These are phyloP conservation scores for Paulownia fortunei DNA, from an alignment of 257 asterid species.

Conservation along the genomic window DNA sequence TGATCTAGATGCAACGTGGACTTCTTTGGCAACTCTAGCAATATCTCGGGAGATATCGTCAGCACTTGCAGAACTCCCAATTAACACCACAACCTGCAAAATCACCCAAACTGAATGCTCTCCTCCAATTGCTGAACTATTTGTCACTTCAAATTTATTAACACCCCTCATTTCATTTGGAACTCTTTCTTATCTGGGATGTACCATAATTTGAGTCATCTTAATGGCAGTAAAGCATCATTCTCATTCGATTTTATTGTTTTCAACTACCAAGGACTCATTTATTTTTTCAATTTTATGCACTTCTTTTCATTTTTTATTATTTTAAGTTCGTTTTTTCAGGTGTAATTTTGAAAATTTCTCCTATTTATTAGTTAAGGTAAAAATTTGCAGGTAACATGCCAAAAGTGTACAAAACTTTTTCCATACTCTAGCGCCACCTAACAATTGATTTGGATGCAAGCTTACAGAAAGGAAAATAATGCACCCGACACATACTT, in stretches of 20 bases:
- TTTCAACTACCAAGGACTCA: background rate
- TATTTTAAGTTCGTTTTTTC: background rate
- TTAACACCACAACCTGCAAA: constrained; percentile 80
- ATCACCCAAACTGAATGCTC: constrained; percentile 9
- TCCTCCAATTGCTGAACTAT: background rate
- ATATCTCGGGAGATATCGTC: constrained; percentile 85
- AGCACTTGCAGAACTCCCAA: constrained; percentile 90
- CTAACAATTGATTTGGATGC: background rate
- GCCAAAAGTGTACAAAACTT: background rate
- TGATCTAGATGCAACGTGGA: constrained; percentile 81
- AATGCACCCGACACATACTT: constrained; percentile 67
- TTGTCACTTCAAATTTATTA: background rate
- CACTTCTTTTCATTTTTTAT: background rate
- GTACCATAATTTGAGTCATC: background rate
- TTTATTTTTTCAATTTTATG: background rate
- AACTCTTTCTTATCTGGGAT: background rate
- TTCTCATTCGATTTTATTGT: background rate
- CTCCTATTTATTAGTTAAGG: background rate
- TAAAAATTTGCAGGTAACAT: background rate
- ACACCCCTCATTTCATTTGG: background rate
- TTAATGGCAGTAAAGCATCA: background rate
- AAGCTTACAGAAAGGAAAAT: constrained; percentile 19
- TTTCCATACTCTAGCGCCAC: background rate
- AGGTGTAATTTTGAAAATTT: background rate
- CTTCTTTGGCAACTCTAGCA: constrained; percentile 81